Base-by-base conservation (phyloP, 202 grass and related monocot species). In the Musa balbisiana region DNA sequence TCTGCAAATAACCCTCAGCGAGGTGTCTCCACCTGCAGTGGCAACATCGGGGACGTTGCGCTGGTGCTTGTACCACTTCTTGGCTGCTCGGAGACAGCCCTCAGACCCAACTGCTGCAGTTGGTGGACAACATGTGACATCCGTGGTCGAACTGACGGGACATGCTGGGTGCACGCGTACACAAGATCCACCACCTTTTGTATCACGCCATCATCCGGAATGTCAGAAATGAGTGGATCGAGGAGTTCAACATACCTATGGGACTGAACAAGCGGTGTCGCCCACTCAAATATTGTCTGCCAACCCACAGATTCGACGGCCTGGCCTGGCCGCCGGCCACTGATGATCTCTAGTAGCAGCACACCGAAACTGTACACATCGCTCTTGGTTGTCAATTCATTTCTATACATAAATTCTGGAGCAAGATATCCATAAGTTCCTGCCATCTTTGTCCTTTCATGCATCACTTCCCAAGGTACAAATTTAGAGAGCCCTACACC, bases 101-200 rank as follows among this genome's bases (percentile, higher is more conserved):
- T 94, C 0, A 94, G 74, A 53, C 92, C 95, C 64, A 94, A 69
- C 79, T 94, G 95, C 54, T 94, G 95, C 49, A 98, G 84, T 43
- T 98, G 95, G 81, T 98, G 95, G 59, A 98, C 95, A 1, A 98
- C 95, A 69, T 98, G 91, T 0, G 91, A 93, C 94, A 98, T 98
- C 81, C 94, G 87, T 69, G 94, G 94, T 16, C 94, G 84, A 55
- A 98, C 91, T 0, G 95, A 92, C 13, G 95, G 95, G 21, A 98
- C 95, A 23, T 94, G 91, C 83, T 98, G 95, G 72, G 95, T 98
- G 88, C 95, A 98, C 43, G 88, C 69, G 8, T 98, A 98, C 10
- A 94, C 95, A 54, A 94, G 83, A 62, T 98, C 95, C 0, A 98
- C 89, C 8, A 92, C 88, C 75, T 98, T 98, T 75, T 98, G 91